Evolutionary conservation across 768 basidiomycete genomes (phyloP).

Genomic region (Kwoniella bestiolae): DNA sequence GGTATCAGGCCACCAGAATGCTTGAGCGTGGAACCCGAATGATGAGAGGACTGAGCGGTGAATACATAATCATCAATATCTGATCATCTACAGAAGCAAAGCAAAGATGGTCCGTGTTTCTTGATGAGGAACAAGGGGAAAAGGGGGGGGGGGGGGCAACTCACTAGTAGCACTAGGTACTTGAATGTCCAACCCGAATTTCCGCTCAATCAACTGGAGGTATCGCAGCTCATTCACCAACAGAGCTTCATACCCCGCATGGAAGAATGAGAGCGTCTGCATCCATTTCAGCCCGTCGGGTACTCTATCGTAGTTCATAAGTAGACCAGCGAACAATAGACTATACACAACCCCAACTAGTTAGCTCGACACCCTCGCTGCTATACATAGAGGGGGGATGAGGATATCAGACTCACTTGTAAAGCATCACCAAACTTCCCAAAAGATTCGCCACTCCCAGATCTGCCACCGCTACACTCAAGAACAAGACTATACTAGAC

Average conservation of each 20-base stretch:
- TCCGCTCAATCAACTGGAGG: conserved; percentile 86
- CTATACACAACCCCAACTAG: too few species aligned
- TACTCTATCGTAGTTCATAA: conserved; percentile 91
- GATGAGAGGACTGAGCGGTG: conserved; percentile 69
- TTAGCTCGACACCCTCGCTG: too few species aligned
- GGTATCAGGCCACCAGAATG: conserved; percentile 99
- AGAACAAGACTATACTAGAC: conserved; percentile 83
- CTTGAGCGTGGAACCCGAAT: conserved; percentile 90
- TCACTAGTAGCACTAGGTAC: conserved; percentile 86
- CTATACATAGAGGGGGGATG: too few species aligned
- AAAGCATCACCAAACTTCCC: conserved; percentile 96
- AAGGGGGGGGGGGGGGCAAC: too few species aligned
- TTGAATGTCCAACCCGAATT: conserved; percentile 97
- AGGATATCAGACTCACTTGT: too few species aligned
- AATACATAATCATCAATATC: background rate
- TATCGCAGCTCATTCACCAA: conserved; percentile 98
- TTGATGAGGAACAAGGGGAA: background rate
- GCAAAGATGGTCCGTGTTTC: background rate
- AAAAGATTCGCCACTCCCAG: conserved; percentile 87
- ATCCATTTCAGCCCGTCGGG: conserved; percentile 76
- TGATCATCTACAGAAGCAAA: background rate
- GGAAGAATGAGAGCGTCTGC: conserved; percentile 94
- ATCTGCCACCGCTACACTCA: conserved; percentile 86
- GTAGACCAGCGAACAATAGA: conserved; percentile 88
- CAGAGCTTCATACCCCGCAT: conserved; percentile 95